These are phyloP conservation scores for Streptanthus diversifolius DNA, from an alignment of 345 rosid genomes.

Conservation along the genomic window DNA sequence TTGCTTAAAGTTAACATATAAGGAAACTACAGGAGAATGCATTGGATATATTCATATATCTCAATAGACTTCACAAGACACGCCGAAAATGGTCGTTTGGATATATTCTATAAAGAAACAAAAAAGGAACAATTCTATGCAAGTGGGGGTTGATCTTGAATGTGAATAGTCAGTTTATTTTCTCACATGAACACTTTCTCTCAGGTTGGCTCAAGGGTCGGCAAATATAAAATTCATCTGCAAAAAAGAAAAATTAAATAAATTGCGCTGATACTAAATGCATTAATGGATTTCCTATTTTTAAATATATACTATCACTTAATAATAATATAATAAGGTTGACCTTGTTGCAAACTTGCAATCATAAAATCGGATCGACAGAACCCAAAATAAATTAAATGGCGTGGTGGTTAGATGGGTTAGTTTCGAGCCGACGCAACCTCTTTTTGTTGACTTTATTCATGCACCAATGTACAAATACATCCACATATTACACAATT, in stretches of 20 bases:
- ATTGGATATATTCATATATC: not conserved
- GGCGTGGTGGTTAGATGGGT: not conserved
- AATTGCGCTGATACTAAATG: not conserved
- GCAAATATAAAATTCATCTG: not conserved
- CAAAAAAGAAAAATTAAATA: not conserved
- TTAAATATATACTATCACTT: not conserved
- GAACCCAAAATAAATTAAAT: not conserved
- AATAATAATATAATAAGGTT: not conserved
- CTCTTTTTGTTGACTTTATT: not conserved
- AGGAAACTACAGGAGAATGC: not conserved
- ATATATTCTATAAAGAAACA: not conserved
- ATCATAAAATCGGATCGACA: not conserved
- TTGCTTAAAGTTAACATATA: not conserved
- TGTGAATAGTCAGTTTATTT: not conserved
- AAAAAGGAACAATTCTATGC: not conserved
- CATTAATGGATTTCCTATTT: not conserved
- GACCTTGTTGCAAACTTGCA: not conserved
- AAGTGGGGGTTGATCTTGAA: not conserved
- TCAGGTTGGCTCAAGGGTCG: slow-evolving; percentile 2
- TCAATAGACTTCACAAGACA: not conserved
- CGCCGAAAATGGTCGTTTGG: not conserved
- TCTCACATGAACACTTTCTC: slow-evolving; percentile 1
- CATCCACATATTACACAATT: not conserved
- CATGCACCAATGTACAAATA: not conserved
- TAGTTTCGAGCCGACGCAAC: slow-evolving; percentile 10